phyloP scores from a whole-genome alignment of 2,329 filamentous ascomycete species.

The Phyllosticta citrichinensis region DNA sequence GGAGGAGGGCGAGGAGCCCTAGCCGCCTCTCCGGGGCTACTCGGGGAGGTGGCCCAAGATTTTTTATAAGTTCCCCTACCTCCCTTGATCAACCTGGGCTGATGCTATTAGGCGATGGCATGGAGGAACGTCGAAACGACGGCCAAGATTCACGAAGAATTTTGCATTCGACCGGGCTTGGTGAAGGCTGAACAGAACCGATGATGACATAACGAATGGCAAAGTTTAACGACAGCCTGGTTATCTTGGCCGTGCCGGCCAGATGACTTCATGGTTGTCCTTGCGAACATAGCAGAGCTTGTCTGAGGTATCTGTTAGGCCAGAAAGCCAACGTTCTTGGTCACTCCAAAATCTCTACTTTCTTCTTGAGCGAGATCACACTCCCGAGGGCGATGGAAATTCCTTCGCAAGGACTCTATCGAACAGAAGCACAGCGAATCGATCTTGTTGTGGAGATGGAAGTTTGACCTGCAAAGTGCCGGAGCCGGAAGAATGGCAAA shows the following conservation, averaged over 20 bases:
- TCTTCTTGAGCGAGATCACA: too few species aligned
- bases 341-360: too few species aligned
- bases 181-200: not conserved
- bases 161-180: not conserved
- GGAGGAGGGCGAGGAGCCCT: slow-evolving; percentile 10
- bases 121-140: not conserved
- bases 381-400: too few species aligned
- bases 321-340: not conserved
- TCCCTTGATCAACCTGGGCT: not conserved
- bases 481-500: too few species aligned
- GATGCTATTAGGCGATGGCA: not conserved
- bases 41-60: not conserved
- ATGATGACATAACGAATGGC: slow-evolving; percentile 8
- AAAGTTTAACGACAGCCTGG: slow-evolving; percentile 5
- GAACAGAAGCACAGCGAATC: too few species aligned
- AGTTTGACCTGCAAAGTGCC: too few species aligned
- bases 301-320: not conserved
- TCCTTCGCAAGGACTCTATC: too few species aligned
- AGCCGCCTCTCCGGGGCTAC: slow-evolving; percentile 3
- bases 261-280: not conserved
- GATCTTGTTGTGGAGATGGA: too few species aligned
- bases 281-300: not conserved
- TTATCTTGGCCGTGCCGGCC: not conserved
- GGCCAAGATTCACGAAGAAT: not conserved
- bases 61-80: slow-evolving; percentile 10